Base-by-base conservation (phyloP, 164 flowering plant species). In the Piper longum region DNA sequence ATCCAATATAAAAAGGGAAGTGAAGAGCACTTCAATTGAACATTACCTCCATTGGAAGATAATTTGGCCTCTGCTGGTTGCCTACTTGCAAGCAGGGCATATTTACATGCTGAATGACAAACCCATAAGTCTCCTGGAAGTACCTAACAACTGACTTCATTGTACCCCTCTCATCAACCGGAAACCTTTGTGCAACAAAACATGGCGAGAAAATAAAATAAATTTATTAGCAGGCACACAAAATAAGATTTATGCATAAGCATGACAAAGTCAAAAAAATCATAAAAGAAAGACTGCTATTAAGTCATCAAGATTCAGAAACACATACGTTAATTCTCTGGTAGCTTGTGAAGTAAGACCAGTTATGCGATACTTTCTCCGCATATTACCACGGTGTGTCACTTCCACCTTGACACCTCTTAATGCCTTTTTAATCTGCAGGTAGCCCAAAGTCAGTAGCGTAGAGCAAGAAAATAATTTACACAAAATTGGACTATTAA, bases 81-180 rank as follows among this genome's bases (percentile, higher is more conserved):
- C 99, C 99, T 44, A 93, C 99, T 93, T 88, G 97, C n/a, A 93
- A 74, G 66, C 99, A 93, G 17, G 99, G 99, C 88, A 83, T 85
- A 5, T 83, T 91, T 0, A 85, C 79, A 59, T 93, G 96, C 56
- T 87, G 88, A 69, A 93, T 90, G 0, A 57, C 72, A 70, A 87
- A 87, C 3, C 91, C 91, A 80, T 93, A 93, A 0, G 95, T 90
- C 65, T 93, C 96, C 19, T 73, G 77, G 75, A 93, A 93, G 71
- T 93, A 88, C 61, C 85, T 89, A 0, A 93, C 93, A 19, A 93
- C 97, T 58, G 88, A 84, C 63, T 93, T 93, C 84, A 77, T 70
- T 7, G 95, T 84, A 0, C 90, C 96, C 43, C 80, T 80, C 1
- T 85, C 99, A 70, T 91, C 97, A 42, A 86, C 86, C 0, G 89